Base-by-base conservation (phyloP, 148 eudicot species). In the Silene uniflora region DNA sequence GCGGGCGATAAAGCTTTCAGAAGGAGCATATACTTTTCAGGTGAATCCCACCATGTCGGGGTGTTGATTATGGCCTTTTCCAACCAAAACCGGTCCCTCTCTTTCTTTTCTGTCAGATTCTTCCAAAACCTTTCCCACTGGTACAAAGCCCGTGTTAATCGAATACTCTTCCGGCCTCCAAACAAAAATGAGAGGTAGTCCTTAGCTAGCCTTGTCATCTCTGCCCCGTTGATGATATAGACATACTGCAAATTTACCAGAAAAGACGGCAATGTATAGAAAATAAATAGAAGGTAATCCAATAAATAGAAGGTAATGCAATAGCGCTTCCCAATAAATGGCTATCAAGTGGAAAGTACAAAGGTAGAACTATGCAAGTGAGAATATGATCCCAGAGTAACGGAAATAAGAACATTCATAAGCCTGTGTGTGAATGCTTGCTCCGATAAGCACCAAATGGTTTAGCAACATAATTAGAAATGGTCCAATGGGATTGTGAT, bases 161-260 rank as follows among this genome's bases (percentile, higher is more conserved):
- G 91, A 29, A 81, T 23, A 79, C 93, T 91, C 83, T 75, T 81
- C 72, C 75, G 78, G 44, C 96, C 82, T 73, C 58, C 67, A 71
- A 89, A 71, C 16, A 90, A 12, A 80, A 64, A 88, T 77, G 73
- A 77, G 62, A 88, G 21, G 67, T 71, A 66, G 76, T 93, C 98
- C 83, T 76, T 83, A 27, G 73, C 81, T 52, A 90, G 70, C 75
- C 72, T 77, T 17, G 64, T 76, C 14, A 89, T 81, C 75, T 90
- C 90, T 76, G 85, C 88, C 0, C 96, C 88, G 4, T 78, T 85
- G 67, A 93, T 83, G 75, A 93, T 93, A 80, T 82, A 87, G n/a
- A 80, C 47, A 62, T 93, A 93, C 98, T 93, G 89, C 75, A 79
- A 83, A 61, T 24, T 71, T 24, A 17, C 63, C 62, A 32, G 29